Percentiles rank a stretch among this genome's conserved stretches.
phyloP scores from a whole-genome alignment of 2,329 filamentous ascomycete species.

The Trichoderma gracile region DNA sequence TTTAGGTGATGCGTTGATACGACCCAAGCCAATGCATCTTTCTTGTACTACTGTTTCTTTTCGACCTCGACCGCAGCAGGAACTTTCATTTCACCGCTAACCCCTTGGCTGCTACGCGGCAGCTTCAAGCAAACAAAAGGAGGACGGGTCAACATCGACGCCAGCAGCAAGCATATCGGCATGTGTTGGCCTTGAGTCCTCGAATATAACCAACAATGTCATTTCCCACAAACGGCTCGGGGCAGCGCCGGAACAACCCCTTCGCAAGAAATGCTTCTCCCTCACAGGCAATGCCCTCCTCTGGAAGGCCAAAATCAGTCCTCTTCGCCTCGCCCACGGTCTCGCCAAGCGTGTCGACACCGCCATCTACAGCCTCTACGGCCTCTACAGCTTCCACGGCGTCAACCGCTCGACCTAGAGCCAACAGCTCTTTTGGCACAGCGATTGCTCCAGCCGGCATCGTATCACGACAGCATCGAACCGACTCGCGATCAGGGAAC shows the following conservation, averaged over 20 bases:
- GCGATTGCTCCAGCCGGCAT: constrained; percentile 42
- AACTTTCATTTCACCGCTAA: background rate
- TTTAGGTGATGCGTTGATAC: constrained; percentile 32
- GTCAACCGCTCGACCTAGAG: constrained; percentile 67
- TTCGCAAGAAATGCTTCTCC: constrained; percentile 71
- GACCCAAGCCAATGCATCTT: constrained; percentile 31
- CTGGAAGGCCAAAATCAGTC: constrained; percentile 69
- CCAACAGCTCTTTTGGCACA: constrained; percentile 56
- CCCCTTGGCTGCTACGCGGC: background rate
- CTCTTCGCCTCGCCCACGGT: constrained; percentile 56
- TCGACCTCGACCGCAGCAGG: background rate
- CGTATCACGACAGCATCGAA: constrained; percentile 46
- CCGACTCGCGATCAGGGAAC: constrained; percentile 65
- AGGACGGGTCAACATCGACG: background rate
- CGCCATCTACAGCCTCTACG: constrained; percentile 54
- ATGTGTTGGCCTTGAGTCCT: constrained; percentile 30
- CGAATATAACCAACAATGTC: constrained; percentile 37
- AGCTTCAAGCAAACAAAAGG: background rate
- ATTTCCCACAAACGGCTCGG: constrained; percentile 43
- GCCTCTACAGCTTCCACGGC: constrained; percentile 44
- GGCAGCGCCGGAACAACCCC: constrained; percentile 76
- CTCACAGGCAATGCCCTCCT: constrained; percentile 58
- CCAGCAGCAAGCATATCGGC: constrained; percentile 27
- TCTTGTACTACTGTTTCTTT: constrained; percentile 29
- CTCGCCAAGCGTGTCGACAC: constrained; percentile 29